Conservation (phyloP, 163 green algal species). For the Scenedesmus sp. region DNA sequence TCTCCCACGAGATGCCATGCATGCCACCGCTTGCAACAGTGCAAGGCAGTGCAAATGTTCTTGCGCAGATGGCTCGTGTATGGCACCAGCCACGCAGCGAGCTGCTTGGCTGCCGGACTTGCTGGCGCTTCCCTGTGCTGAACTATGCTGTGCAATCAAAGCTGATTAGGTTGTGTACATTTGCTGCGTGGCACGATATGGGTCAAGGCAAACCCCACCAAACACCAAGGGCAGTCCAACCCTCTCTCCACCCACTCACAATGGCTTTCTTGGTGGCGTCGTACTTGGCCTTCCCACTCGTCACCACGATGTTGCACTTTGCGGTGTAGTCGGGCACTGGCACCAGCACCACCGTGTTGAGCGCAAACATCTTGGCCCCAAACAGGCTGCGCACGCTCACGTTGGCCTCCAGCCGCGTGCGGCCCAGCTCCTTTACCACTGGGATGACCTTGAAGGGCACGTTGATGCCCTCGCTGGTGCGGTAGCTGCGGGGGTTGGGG, state of each 20-base stretch:
- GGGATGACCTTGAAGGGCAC: constrained; percentile 95
- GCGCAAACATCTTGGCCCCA: constrained; percentile 78
- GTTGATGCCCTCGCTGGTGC: constrained; percentile 85
- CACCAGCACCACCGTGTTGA: constrained; percentile 86
- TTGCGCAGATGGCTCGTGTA: no score
- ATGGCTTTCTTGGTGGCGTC: constrained; percentile 89
- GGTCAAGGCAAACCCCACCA: no score
- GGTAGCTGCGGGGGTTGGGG: constrained; percentile 65
- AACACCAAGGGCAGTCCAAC: no score
- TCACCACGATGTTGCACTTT: constrained; percentile 85
- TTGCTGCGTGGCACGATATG: no score
- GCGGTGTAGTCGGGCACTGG: constrained; percentile 95
- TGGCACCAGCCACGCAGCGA: neutral
- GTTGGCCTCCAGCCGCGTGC: constrained; percentile 90
- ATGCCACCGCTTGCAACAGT: neutral
- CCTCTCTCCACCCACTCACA: no score
- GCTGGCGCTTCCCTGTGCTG: neutral
- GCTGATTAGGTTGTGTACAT: no score
- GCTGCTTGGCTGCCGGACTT: neutral
- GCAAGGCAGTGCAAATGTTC: neutral
- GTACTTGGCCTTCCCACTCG: constrained; percentile 96
- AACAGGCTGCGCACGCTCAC: constrained; percentile 73
- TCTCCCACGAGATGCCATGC: neutral
- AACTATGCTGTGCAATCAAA: neutral
- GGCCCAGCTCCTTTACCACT: constrained; percentile 92